Conservation (phyloP, 2,329 filamentous ascomycete genomes). For the Phialophora chinensis region DNA sequence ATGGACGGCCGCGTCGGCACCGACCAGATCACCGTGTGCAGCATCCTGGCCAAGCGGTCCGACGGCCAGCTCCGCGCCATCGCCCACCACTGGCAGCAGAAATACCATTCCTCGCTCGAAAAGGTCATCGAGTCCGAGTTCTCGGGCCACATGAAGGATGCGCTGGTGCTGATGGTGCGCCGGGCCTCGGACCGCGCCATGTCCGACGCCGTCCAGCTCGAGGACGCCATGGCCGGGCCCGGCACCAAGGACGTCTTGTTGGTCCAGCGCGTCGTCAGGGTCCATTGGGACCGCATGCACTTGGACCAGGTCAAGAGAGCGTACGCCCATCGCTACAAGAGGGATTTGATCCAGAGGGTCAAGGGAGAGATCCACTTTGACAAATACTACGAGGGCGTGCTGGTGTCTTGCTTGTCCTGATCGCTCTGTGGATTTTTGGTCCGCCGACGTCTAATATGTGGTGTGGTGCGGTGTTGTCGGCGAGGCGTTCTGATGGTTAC, state of each 20-base stretch:
- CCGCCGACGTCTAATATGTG: not conserved
- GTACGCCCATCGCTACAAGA: conserved; percentile 73
- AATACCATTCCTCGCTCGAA: conserved; percentile 73
- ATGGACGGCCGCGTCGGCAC: conserved; percentile 72
- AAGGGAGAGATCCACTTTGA: conserved; percentile 73
- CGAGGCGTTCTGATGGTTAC: not conserved
- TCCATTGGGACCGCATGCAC: conserved; percentile 80
- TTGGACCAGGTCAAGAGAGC: conserved; percentile 79
- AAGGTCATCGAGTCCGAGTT: conserved; percentile 81
- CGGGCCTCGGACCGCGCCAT: conserved; percentile 79
- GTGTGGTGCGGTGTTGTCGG: not conserved
- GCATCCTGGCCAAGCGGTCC: conserved; percentile 75
- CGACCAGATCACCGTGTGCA: conserved; percentile 77
- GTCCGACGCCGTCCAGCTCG: conserved; percentile 81
- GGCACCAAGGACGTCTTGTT: conserved; percentile 87
- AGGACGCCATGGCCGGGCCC: conserved; percentile 82
- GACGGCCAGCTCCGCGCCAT: conserved; percentile 86
- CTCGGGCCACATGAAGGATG: conserved; percentile 88
- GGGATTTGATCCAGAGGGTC: conserved; percentile 71
- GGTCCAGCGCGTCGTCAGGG: conserved; percentile 75
- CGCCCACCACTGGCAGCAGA: conserved; percentile 72
- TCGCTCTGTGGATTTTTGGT: not conserved
- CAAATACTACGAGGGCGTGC: conserved; percentile 77
- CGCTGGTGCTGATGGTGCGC: conserved; percentile 78
- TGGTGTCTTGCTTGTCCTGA: conserved; percentile 69